A percentile compares a stretch with the other conserved stretches of the same genome.
Evolutionary conservation across 768 basidiomycete species (phyloP).

Genomic region (Candolleomyces aberdarensis): DNA sequence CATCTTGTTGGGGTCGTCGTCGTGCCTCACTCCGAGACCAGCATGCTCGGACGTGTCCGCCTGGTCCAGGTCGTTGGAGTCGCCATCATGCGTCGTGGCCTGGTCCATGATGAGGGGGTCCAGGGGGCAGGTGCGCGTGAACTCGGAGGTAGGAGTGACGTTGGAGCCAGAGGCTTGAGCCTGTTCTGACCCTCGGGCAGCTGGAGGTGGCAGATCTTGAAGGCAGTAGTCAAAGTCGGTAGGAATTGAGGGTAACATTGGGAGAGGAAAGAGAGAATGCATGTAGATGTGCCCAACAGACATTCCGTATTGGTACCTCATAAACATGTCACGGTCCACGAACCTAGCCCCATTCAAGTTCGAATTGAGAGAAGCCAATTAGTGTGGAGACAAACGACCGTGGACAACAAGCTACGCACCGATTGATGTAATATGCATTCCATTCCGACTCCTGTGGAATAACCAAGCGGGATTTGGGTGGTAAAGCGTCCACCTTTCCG

Average conservation of each 20-base stretch:
- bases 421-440: neutral
- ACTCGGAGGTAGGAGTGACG: too few relatives aligned
- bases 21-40: too few relatives aligned
- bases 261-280: neutral
- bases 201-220: too few relatives aligned
- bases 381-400: too few relatives aligned
- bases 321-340: neutral
- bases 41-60: too few relatives aligned
- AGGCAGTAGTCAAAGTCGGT: neutral
- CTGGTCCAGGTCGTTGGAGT: too few relatives aligned
- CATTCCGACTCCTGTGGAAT: neutral
- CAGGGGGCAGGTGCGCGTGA: too few relatives aligned
- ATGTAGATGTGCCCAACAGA: neutral
- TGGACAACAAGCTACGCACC: neutral
- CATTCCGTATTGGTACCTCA: neutral
- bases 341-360: neutral
- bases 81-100: too few relatives aligned
- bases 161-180: too few relatives aligned
- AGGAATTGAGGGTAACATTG: neutral
- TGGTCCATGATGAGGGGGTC: too few relatives aligned
- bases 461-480: neutral
- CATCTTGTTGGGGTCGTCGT: too few relatives aligned
- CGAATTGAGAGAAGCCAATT: neutral
- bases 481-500: neutral
- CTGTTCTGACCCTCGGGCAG: too few relatives aligned